Evolutionary conservation across 306 rosid species (phyloP).

Genomic region (Malus asiatica): DNA sequence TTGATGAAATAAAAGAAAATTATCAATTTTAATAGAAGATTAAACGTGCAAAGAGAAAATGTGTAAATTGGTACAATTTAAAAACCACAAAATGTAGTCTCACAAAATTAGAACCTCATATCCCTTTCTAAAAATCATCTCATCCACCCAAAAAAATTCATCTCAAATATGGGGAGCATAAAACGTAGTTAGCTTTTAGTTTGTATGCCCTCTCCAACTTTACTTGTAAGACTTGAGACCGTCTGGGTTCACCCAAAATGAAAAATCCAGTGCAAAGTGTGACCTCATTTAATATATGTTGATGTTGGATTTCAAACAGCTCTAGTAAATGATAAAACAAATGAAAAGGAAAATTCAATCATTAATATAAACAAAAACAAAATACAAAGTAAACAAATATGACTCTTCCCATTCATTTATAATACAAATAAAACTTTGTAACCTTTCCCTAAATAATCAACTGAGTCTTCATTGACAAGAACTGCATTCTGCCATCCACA

Average conservation of each 20-base stretch:
- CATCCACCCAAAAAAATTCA: no score
- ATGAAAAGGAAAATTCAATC: conserved; percentile 10
- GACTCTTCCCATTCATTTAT: conserved; percentile 19
- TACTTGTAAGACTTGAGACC: no score
- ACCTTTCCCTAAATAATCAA: conserved; percentile 13
- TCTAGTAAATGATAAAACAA: not conserved
- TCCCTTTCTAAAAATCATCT: no score
- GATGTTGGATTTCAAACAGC: not conserved
- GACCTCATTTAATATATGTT: not conserved
- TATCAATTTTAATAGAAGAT: no score
- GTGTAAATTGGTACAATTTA: no score
- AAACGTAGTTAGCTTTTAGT: no score
- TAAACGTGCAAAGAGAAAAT: no score
- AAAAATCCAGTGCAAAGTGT: not conserved
- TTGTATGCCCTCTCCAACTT: no score
- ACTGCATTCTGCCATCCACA: conserved; percentile 19
- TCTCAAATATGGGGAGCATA: no score
- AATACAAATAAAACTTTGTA: conserved; percentile 30
- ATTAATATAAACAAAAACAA: conserved; percentile 12
- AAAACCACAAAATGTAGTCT: no score
- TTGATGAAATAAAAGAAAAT: no score
- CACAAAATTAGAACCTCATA: no score
- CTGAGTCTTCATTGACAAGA: conserved; percentile 1
- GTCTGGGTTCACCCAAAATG: not conserved
- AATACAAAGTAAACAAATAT: conserved; percentile 7